Evolutionary conservation across 73 alveolate genomes (phyloP).

Genomic region (Tetrahymena elliotti): DNA sequence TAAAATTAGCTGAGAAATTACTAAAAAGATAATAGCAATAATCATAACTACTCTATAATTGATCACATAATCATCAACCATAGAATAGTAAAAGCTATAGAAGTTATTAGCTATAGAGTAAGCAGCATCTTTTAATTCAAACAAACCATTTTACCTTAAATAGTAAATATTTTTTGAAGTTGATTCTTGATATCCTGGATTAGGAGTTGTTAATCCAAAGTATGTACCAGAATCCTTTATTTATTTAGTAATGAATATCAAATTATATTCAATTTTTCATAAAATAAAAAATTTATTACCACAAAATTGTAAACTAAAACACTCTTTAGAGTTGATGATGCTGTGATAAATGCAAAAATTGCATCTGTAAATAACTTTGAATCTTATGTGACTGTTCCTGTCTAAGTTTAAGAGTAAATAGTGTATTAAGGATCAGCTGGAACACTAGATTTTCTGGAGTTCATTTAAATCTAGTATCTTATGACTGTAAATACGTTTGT

Average conservation of each 20-base stretch:
- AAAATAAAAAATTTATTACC: neutral
- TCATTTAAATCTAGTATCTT: neutral
- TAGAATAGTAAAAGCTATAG: slow-evolving; percentile 15
- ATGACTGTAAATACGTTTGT: neutral
- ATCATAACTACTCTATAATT: slow-evolving; percentile 27
- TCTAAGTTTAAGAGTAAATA: neutral
- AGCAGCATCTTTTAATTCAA: slow-evolving; percentile 21
- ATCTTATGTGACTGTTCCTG: neutral
- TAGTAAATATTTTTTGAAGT: slow-evolving; percentile 20
- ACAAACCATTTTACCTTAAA: slow-evolving; percentile 25
- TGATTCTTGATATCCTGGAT: neutral
- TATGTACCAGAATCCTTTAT: neutral
- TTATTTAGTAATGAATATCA: too few species aligned
- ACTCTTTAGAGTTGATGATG: neutral
- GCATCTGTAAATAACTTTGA: neutral
- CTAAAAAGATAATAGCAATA: slow-evolving; percentile 34
- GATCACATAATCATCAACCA: neutral
- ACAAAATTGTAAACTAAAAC: neutral
- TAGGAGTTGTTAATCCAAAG: neutral
- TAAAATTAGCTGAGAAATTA: slow-evolving; percentile 7
- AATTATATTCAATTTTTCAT: too few species aligned
- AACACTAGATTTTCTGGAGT: neutral
- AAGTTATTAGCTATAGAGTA: slow-evolving; percentile 13
- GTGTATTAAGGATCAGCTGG: neutral
- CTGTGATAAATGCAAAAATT: neutral